Conservation (phyloP, 2,329 filamentous ascomycete genomes). For the Phaeoacremonium minimum region DNA sequence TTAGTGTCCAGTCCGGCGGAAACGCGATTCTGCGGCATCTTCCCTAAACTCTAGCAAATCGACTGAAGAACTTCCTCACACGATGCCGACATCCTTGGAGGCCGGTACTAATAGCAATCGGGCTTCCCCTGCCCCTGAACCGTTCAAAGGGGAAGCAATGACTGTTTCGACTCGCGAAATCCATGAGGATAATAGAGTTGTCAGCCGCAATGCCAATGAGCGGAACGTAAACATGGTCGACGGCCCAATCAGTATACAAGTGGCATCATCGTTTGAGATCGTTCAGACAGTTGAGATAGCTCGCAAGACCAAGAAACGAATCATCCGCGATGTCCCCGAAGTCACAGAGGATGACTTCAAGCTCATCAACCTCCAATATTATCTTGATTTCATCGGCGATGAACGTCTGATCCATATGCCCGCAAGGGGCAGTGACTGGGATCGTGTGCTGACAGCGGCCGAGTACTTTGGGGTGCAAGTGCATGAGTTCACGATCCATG, state of each 20-base stretch:
- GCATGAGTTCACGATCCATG: slow-evolving; percentile 25
- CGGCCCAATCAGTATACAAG: no score
- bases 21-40: neutral
- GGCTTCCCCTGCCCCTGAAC: no score
- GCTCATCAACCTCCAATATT: slow-evolving; percentile 19
- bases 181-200: no score
- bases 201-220: no score
- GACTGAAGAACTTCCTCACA: neutral
- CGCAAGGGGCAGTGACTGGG: slow-evolving; percentile 32
- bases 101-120: no score
- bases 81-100: no score
- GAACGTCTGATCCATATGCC: slow-evolving; percentile 36
- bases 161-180: no score
- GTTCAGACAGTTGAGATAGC: neutral
- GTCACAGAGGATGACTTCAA: slow-evolving; percentile 9
- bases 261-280: neutral
- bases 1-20: neutral
- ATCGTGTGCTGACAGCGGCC: slow-evolving; percentile 31
- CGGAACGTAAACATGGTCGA: no score
- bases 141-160: no score
- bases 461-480: slow-evolving; percentile 36
- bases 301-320: neutral
- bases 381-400: slow-evolving; percentile 30
- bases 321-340: neutral
- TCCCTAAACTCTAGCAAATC: neutral